Conservation (phyloP, 2,329 filamentous ascomycete genomes). For the Ophiostoma piceae region DNA sequence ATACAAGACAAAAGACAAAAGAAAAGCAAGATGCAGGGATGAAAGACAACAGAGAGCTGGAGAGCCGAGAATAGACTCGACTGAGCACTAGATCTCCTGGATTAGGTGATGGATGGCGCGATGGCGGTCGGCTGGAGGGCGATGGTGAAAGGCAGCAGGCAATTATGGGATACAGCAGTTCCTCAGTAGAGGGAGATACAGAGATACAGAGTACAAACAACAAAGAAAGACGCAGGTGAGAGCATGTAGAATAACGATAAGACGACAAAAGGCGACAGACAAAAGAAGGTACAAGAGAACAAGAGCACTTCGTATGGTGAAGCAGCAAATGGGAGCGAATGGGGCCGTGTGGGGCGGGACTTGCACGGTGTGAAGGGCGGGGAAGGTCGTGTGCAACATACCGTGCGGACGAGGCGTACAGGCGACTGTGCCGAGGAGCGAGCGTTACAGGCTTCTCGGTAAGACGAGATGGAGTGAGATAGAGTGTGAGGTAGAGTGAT, state of each 20-base stretch:
- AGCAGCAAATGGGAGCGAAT: not conserved
- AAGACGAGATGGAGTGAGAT: not conserved
- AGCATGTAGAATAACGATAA: not conserved
- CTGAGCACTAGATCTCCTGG: not conserved
- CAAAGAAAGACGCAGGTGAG: constrained; percentile 8
- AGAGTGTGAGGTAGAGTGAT: not conserved
- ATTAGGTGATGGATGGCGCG: constrained; percentile 14
- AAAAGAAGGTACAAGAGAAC: too few species aligned
- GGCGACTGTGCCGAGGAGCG: constrained; percentile 10
- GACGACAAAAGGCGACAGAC: not conserved
- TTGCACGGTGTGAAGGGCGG: constrained; percentile 10
- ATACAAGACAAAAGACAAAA: not conserved
- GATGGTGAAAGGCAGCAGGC: not conserved
- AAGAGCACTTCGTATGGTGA: too few species aligned
- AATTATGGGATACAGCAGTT: not conserved
- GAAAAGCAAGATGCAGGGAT: not conserved
- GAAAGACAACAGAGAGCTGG: not conserved
- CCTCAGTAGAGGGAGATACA: not conserved
- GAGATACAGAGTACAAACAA: constrained; percentile 8
- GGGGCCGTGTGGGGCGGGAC: constrained; percentile 10
- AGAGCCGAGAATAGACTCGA: not conserved
- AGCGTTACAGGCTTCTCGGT: not conserved
- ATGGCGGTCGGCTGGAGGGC: not conserved
- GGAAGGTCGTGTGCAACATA: constrained; percentile 11
- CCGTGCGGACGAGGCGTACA: constrained; percentile 7